Conservation (phyloP, 192 early-diverging fungal genomes). For the Ambispora gerdemannii region DNA sequence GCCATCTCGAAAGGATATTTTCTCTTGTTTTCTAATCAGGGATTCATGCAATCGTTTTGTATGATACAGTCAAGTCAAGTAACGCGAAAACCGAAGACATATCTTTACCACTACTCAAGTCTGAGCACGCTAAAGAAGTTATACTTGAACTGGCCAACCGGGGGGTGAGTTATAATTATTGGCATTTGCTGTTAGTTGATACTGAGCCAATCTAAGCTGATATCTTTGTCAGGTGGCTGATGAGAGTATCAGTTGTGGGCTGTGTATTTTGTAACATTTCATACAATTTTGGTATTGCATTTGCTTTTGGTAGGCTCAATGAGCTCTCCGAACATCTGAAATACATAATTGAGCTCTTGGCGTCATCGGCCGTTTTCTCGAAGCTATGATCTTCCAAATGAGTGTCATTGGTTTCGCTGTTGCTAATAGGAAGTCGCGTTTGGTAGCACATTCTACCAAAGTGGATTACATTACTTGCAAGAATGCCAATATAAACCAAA, state of each 20-base stretch:
- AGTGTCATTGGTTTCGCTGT: background rate
- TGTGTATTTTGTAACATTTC: conserved; percentile 1
- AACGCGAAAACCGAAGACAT: background rate
- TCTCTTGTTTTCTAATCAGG: background rate
- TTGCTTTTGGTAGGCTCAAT: background rate
- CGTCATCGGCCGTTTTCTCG: conserved; percentile 6
- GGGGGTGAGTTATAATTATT: conserved; percentile 7
- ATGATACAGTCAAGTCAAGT: background rate
- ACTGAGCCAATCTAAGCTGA: background rate
- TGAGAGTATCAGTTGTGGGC: background rate
- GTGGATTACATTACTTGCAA: background rate
- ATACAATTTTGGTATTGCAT: background rate
- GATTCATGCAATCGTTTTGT: background rate
- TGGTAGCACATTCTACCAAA: background rate
- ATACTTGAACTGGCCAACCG: conserved; percentile 1
- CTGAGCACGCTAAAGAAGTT: background rate
- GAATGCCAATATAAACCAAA: background rate
- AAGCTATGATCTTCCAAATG: conserved; percentile 22
- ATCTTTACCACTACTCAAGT: conserved; percentile 1
- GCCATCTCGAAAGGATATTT: background rate
- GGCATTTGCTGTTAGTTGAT: background rate
- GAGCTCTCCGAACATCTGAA: background rate
- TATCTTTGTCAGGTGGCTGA: conserved; percentile 7
- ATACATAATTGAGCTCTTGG: conserved; percentile 15
- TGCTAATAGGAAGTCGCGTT: background rate